Conservation (phyloP, 139 green algal genomes). For the Desmodesmus armatus region DNA sequence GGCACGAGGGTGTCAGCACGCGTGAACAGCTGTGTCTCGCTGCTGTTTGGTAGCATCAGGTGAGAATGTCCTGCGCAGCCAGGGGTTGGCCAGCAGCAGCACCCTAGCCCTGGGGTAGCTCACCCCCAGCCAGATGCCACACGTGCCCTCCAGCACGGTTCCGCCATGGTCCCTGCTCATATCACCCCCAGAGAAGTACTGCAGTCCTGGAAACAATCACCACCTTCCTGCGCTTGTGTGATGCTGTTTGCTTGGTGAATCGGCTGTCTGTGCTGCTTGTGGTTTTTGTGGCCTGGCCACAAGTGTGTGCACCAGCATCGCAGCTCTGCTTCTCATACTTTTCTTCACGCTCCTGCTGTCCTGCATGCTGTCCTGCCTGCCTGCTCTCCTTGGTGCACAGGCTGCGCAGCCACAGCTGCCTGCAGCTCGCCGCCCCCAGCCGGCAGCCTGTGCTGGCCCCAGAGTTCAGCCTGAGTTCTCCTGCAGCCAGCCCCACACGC, state of each 20-base stretch:
- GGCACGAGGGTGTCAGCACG: slow-evolving; percentile 11
- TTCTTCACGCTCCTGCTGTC: not conserved
- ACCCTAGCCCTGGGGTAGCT: not conserved
- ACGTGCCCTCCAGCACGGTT: no score
- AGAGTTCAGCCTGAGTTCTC: slow-evolving; percentile 25
- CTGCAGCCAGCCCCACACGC: not conserved
- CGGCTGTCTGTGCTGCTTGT: no score
- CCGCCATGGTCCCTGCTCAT: no score
- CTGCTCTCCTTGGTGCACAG: not conserved
- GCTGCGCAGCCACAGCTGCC: slow-evolving; percentile 19
- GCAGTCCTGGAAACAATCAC: no score
- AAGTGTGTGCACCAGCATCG: not conserved
- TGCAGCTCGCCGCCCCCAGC: slow-evolving; percentile 19
- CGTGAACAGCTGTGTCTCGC: not conserved
- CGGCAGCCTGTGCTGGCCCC: not conserved
- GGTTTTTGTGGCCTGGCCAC: no score
- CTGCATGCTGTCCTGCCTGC: not conserved
- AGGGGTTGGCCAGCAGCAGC: not conserved
- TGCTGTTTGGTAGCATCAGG: slow-evolving; percentile 38
- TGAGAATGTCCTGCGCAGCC: not conserved
- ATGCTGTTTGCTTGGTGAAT: no score
- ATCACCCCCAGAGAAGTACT: no score
- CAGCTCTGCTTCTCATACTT: no score
- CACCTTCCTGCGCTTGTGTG: no score
- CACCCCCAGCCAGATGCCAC: not conserved